Percentiles rank a stretch among this genome's conserved stretches.
Evolutionary conservation across 768 basidiomycete species (phyloP).

Genomic region (Agrocybe praecox): DNA sequence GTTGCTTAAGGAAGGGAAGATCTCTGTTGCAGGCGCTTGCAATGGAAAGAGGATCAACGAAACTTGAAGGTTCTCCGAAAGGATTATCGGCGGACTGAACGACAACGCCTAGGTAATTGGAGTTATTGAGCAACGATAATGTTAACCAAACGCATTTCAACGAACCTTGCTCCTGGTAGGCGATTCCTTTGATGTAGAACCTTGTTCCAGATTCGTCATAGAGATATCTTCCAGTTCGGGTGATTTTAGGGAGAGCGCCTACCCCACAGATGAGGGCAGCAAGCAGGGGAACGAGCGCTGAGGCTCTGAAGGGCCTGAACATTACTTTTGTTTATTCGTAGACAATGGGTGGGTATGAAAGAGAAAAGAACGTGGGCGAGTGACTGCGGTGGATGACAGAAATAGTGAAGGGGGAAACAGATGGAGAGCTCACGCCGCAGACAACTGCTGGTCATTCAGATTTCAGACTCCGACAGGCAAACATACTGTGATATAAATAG

Average conservation of each 20-base stretch:
- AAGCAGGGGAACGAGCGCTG: slow-evolving; percentile 38
- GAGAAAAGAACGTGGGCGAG: slow-evolving; percentile 12
- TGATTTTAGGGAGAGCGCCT: slow-evolving; percentile 70
- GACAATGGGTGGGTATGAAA: slow-evolving; percentile 1
- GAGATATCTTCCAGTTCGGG: slow-evolving; percentile 77
- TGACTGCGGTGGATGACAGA: neutral
- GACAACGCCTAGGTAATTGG: slow-evolving; percentile 35
- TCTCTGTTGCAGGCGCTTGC: slow-evolving; percentile 74
- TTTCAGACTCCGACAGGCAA: slow-evolving; percentile 9
- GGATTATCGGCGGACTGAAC: slow-evolving; percentile 53
- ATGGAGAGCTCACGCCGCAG: neutral
- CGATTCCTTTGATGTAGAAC: slow-evolving; percentile 89
- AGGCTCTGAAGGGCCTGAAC: slow-evolving; percentile 24
- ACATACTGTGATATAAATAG: neutral
- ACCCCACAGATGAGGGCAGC: slow-evolving; percentile 47
- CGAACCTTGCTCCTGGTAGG: slow-evolving; percentile 82
- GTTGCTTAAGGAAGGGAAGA: slow-evolving; percentile 71
- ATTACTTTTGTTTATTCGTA: slow-evolving; percentile 1
- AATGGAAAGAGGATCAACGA: slow-evolving; percentile 78
- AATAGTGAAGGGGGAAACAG: neutral
- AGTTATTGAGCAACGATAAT: neutral
- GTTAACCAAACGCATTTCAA: neutral
- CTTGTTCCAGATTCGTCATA: slow-evolving; percentile 74
- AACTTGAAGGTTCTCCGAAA: slow-evolving; percentile 75
- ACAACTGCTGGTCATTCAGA: neutral